phyloP scores from a whole-genome alignment of 2,329 filamentous ascomycete species.

The Aspergillus neoniger region DNA sequence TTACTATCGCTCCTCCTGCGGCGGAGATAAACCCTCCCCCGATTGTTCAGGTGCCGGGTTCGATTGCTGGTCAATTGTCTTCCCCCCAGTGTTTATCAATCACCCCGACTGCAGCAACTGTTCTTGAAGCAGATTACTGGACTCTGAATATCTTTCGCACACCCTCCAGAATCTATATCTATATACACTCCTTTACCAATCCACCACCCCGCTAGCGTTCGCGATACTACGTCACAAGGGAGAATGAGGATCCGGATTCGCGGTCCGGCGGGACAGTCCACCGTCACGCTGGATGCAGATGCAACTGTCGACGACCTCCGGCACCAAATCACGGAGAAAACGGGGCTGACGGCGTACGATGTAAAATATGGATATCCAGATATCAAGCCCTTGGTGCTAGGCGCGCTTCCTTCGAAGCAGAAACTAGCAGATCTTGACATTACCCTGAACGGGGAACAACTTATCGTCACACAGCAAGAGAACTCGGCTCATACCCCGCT shows the following conservation, averaged over 20 bases:
- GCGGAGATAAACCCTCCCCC: neutral
- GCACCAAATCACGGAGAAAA: constrained; percentile 56
- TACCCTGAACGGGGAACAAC: constrained; percentile 67
- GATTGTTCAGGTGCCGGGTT: neutral
- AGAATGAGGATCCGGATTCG: constrained; percentile 74
- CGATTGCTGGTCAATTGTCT: neutral
- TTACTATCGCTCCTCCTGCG: neutral
- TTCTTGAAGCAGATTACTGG: neutral
- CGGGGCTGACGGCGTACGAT: constrained; percentile 66
- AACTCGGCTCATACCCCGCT: constrained; percentile 17
- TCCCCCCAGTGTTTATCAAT: neutral
- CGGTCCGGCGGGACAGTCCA: constrained; percentile 71
- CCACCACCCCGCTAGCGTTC: neutral
- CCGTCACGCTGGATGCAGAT: constrained; percentile 67
- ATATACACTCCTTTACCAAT: neutral
- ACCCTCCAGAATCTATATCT: neutral
- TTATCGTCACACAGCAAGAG: constrained; percentile 61
- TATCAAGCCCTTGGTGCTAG: constrained; percentile 63
- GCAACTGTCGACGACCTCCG: constrained; percentile 54
- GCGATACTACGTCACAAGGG: neutral
- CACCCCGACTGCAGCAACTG: neutral
- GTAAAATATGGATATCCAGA: constrained; percentile 86
- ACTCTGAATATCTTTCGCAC: neutral
- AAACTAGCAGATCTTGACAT: constrained; percentile 59
- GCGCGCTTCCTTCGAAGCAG: constrained; percentile 52